Evolutionary conservation across 441 rosid species (phyloP).

Genomic region (Arabidopsis lyrata): DNA sequence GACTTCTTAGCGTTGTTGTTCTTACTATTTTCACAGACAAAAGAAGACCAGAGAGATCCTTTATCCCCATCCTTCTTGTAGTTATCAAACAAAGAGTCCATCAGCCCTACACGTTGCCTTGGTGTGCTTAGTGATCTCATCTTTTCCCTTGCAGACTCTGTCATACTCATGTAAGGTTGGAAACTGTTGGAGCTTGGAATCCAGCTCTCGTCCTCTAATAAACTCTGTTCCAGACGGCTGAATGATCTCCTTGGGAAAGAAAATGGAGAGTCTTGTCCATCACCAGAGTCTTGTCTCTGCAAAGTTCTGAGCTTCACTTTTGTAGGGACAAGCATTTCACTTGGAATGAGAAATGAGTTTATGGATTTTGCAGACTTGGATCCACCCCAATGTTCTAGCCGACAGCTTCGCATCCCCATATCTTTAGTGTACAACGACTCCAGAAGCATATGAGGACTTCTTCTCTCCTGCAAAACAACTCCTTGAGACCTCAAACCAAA

Average conservation of each 20-base stretch:
- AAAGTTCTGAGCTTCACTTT: conserved; percentile 48
- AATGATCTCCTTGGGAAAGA: conserved; percentile 76
- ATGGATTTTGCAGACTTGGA: conserved; percentile 42
- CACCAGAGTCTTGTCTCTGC: conserved; percentile 51
- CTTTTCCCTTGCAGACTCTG: conserved; percentile 76
- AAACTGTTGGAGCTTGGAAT: conserved; percentile 56
- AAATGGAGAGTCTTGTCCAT: conserved; percentile 56
- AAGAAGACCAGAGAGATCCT: conserved; percentile 57
- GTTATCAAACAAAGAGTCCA: conserved; percentile 55
- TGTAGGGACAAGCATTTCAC: conserved; percentile 40
- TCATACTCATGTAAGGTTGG: conserved; percentile 72
- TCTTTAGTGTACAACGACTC: conserved; percentile 53
- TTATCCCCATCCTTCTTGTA: conserved; percentile 45
- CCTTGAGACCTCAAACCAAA: conserved; percentile 5
- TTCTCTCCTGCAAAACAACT: conserved; percentile 60
- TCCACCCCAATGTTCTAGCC: conserved; percentile 48
- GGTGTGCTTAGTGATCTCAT: conserved; percentile 63
- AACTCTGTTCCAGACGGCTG: conserved; percentile 49
- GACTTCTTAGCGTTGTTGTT: conserved; percentile 37
- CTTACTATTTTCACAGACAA: conserved; percentile 52
- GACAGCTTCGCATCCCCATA: conserved; percentile 49
- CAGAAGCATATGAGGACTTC: conserved; percentile 49
- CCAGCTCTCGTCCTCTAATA: conserved; percentile 49
- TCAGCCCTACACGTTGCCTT: conserved; percentile 57
- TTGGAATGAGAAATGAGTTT: conserved; percentile 42